Conservation (phyloP, 164 flowering plant genomes). For the Cinnamomum chago region DNA sequence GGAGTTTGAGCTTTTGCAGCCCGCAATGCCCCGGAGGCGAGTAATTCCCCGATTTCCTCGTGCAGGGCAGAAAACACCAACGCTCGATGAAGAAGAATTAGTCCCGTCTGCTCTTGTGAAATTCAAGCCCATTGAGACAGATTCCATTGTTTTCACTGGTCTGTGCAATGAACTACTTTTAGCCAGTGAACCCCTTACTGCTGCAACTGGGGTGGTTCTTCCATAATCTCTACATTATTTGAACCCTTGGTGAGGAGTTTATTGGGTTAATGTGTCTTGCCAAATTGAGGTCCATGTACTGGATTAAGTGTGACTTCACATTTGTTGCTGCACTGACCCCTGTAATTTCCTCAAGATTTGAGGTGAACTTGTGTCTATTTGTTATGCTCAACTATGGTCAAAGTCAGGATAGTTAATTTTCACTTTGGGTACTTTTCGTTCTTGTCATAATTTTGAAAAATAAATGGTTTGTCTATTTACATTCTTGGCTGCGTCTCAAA, state of each 20-base stretch:
- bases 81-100: slow-evolving; percentile 81
- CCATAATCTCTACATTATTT: neutral
- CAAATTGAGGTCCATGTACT: no score
- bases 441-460: no score
- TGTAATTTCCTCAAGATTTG: no score
- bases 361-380: no score
- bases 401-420: no score
- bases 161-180: slow-evolving; percentile 77
- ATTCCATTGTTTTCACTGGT: slow-evolving; percentile 75
- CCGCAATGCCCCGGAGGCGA: slow-evolving; percentile 55
- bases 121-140: slow-evolving; percentile 80
- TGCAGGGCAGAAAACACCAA: slow-evolving; percentile 38
- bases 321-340: no score
- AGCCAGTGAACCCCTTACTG: slow-evolving; percentile 62
- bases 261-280: no score
- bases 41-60: slow-evolving; percentile 59
- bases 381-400: no score
- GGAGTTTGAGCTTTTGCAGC: slow-evolving; percentile 80
- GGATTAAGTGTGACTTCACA: neutral
- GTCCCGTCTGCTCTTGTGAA: slow-evolving; percentile 90
- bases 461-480: no score
- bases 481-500: no score
- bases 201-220: slow-evolving; percentile 1
- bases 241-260: neutral
- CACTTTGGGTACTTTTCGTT: no score